Evolutionary conservation across 257 asterid species (phyloP).

Genomic region (Cynanchum wilfordii): DNA sequence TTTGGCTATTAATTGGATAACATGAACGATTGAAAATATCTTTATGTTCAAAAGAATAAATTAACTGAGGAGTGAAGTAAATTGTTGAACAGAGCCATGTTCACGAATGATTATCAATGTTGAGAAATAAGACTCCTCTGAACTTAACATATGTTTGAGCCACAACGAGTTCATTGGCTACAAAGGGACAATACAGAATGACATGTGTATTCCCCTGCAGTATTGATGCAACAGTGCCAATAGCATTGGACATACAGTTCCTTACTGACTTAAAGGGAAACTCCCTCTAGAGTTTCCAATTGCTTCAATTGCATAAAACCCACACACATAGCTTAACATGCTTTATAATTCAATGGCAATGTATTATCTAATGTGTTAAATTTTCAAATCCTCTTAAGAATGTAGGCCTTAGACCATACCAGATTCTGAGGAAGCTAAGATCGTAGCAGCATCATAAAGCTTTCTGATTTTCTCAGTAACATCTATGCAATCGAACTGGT

Average conservation of each 20-base stretch:
- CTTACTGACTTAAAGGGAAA: background rate
- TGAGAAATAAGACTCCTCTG: background rate
- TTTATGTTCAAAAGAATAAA: background rate
- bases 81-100: background rate
- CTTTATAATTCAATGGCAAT: background rate
- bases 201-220: background rate
- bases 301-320: background rate
- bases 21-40: background rate
- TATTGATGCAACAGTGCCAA: too few relatives aligned
- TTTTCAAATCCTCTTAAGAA: background rate
- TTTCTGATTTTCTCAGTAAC: slow-evolving; percentile 42
- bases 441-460: slow-evolving; percentile 46
- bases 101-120: background rate
- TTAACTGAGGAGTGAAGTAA: background rate
- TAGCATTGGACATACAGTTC: background rate
- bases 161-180: background rate
- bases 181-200: background rate
- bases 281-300: background rate
- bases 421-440: slow-evolving; percentile 54
- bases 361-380: background rate
- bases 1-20: background rate
- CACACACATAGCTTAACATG: background rate
- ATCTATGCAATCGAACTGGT: slow-evolving; percentile 18
- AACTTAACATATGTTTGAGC: background rate
- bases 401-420: slow-evolving; percentile 36